phyloP scores from a whole-genome alignment of 2,329 filamentous ascomycete genomes.

The Diaporthe longicolla region DNA sequence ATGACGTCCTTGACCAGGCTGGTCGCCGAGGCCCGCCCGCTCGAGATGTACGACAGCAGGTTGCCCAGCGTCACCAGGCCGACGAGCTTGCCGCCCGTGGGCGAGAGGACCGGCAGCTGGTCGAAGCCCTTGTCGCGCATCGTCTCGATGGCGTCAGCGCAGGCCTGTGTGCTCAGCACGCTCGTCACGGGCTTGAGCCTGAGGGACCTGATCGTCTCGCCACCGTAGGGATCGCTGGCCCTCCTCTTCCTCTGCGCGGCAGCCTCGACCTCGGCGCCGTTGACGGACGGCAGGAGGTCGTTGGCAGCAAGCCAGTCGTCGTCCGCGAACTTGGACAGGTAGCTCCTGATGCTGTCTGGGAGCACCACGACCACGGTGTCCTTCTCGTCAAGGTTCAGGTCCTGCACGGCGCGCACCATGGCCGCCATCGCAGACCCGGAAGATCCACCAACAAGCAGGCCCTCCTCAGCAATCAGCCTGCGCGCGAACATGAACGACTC shows the following conservation, averaged over 20 bases:
- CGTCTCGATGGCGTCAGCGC: slow-evolving; percentile 92
- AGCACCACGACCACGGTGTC: slow-evolving; percentile 93
- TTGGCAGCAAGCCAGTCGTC: slow-evolving; percentile 99
- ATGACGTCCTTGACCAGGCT: slow-evolving; percentile 89
- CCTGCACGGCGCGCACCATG: slow-evolving; percentile 81
- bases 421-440: slow-evolving; percentile 93
- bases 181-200: slow-evolving; percentile 95
- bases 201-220: slow-evolving; percentile 84
- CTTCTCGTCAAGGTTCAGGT: slow-evolving; percentile 82
- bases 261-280: slow-evolving; percentile 62
- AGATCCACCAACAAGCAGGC: slow-evolving; percentile 91
- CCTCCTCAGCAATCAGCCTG: slow-evolving; percentile 92
- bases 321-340: slow-evolving; percentile 98
- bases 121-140: slow-evolving; percentile 99
- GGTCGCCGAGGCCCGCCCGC: slow-evolving; percentile 81
- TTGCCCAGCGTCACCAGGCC: slow-evolving; percentile 96
- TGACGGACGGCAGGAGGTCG: slow-evolving; percentile 79
- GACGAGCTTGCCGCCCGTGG: slow-evolving; percentile 80
- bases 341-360: slow-evolving; percentile 96
- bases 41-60: slow-evolving; percentile 89
- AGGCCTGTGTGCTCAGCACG: slow-evolving; percentile 77
- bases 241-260: slow-evolving; percentile 55
- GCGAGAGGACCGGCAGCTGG: slow-evolving; percentile 89
- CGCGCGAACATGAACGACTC: slow-evolving; percentile 94
- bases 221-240: slow-evolving; percentile 77